phyloP scores from a whole-genome alignment of 306 rosid genomes.

The Trichosanthes cucumerina region DNA sequence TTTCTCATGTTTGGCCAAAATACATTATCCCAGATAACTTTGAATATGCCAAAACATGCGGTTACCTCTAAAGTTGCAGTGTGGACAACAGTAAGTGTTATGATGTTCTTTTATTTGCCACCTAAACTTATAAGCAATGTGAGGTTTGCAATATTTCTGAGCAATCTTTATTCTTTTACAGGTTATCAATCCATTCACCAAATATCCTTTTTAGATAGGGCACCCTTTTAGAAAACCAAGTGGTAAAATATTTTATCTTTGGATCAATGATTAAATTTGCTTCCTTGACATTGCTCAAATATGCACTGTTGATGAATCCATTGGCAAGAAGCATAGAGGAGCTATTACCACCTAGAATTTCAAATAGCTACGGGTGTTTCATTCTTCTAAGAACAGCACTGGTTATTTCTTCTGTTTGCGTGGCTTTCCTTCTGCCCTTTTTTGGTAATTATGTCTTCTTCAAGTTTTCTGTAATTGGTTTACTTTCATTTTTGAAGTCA shows the following conservation, averaged over 20 bases:
- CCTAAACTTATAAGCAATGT: neutral
- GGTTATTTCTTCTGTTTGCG: constrained; percentile 50
- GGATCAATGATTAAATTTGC: neutral
- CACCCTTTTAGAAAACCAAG: constrained; percentile 5
- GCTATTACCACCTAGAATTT: constrained; percentile 42
- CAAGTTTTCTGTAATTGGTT: constrained; percentile 4
- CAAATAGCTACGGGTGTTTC: constrained; percentile 46
- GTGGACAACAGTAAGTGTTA: constrained; percentile 62
- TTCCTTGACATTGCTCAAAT: constrained; percentile 50
- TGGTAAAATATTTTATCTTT: constrained; percentile 2
- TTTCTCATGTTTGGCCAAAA: constrained; percentile 66
- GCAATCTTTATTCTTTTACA: constrained; percentile 23
- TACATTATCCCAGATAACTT: constrained; percentile 56
- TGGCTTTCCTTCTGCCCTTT: constrained; percentile 68
- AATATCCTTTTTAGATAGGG: constrained; percentile 52
- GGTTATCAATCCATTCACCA: constrained; percentile 67
- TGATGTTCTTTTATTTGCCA: neutral
- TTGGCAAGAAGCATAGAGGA: constrained; percentile 75
- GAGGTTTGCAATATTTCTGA: constrained; percentile 17
- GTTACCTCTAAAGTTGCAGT: constrained; percentile 48
- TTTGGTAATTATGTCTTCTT: constrained; percentile 38
- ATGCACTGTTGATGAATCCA: constrained; percentile 75
- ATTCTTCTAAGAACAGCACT: constrained; percentile 52
- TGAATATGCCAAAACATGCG: constrained; percentile 50
- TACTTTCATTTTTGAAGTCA: neutral